These are phyloP conservation scores for Gossypium bickii DNA, from an alignment of 345 rosid genomes.

Conservation along the genomic window DNA sequence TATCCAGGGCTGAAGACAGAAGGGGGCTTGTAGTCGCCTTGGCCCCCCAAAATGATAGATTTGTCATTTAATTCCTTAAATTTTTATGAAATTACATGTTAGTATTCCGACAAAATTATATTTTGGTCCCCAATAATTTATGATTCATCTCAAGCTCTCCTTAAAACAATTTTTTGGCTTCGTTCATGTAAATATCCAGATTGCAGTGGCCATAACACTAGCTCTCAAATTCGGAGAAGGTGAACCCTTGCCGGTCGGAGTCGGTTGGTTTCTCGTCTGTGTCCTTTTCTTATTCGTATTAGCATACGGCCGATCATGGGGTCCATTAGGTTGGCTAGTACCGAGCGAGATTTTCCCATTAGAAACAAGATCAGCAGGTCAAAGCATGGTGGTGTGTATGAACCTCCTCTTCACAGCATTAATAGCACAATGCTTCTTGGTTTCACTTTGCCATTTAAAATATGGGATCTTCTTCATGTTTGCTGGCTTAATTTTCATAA, in stretches of 20 bases:
- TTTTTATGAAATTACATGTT: no score
- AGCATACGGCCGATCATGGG: conserved; percentile 89
- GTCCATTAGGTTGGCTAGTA: conserved; percentile 92
- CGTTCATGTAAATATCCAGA: conserved; percentile 23
- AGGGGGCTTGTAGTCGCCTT: no score
- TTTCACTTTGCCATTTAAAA: conserved; percentile 59
- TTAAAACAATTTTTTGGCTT: no score
- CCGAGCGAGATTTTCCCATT: conserved; percentile 85
- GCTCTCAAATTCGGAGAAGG: conserved; percentile 71
- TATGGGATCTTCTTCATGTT: conserved; percentile 76
- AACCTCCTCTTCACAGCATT: conserved; percentile 81
- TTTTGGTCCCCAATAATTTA: no score
- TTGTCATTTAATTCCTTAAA: no score
- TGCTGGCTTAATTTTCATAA: conserved; percentile 52
- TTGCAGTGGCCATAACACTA: conserved; percentile 50
- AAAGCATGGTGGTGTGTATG: conserved; percentile 75
- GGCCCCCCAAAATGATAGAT: no score
- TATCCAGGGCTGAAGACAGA: no score
- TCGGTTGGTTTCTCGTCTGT: conserved; percentile 49
- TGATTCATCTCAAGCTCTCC: no score
- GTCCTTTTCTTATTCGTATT: conserved; percentile 64
- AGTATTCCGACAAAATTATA: no score
- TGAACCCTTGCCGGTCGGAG: conserved; percentile 32
- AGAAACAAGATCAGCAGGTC: conserved; percentile 93
- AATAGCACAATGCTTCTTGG: conserved; percentile 76